Base-by-base conservation (phyloP, 108 stramenopile species). In the Cyclotella baltica region DNA sequence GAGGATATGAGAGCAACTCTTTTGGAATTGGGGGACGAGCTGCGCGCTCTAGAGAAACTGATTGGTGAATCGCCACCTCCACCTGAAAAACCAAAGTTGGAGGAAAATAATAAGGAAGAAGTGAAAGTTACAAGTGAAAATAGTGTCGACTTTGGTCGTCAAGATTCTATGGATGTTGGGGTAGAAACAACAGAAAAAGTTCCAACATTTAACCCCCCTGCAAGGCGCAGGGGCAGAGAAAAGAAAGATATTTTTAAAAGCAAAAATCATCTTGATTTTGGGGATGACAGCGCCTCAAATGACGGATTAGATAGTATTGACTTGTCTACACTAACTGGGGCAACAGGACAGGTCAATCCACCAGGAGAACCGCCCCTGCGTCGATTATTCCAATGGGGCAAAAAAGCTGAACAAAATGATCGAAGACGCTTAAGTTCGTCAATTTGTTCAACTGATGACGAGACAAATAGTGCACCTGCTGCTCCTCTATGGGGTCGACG, bases 311-410 rank as follows among this genome's bases (percentile, higher is more conserved):
- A 48, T 48, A 48, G 47, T 2, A 2, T 48, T 48, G 47, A 2
- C 18, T 4, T 4, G 2, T n/a, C 47, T n/a, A 48, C 2, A 16
- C 2, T 4, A 1, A 48, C n/a, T 48, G 6, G n/a, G 47, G 6
- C 47, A 48, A 48, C 4, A 48, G n/a, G 47, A 20, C 13, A 57
- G 25, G 47, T 35, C 31, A 46, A 68, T 52, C n/a, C n/a, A n/a
- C n/a, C n/a, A n/a, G n/a, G n/a, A n/a, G 1, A 51, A n/a, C 50
- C 50, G 6, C 51, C 67, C 0, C 5, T 69, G 3, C 46, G 47
- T 23, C 52, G 52, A 34, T 53, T 69, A 5, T 69, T 69, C 53
- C 50, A 51, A 35, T 67, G 66, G 66, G 65, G 65, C 13, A 22
- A 47, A 27, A 25, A 28, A 3, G 29, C 56, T 48, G 6, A 16